A percentile compares a stretch with the other conserved stretches of the same genome.
Evolutionary conservation across 129 eudicot species (phyloP).

Genomic region (Chrysanthemum makinoi): DNA sequence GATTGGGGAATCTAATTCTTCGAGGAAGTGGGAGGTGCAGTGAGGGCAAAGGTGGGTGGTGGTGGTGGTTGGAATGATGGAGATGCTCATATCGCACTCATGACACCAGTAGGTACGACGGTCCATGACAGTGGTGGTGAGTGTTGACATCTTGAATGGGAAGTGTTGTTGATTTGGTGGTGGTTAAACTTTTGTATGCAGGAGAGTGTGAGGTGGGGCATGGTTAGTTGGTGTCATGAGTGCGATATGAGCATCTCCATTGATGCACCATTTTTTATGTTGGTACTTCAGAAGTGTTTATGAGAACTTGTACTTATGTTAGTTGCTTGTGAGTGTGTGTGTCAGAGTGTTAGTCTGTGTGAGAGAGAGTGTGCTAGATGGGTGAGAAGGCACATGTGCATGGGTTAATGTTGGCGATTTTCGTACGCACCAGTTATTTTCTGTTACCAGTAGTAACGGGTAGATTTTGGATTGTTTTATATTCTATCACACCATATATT

Average conservation of each 20-base stretch:
- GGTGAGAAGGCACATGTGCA: background rate
- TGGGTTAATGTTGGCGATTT: background rate
- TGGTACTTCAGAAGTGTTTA: background rate
- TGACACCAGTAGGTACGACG: constrained; percentile 63
- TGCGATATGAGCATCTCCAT: too few species aligned
- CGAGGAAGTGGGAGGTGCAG: constrained; percentile 48
- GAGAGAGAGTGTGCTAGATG: too few species aligned
- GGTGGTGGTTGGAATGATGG: constrained; percentile 33
- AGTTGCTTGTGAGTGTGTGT: background rate
- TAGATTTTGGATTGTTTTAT: too few species aligned
- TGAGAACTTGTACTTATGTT: background rate
- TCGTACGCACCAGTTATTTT: background rate
- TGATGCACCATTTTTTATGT: constrained; percentile 17
- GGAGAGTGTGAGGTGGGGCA: constrained; percentile 23
- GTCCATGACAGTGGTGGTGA: constrained; percentile 29
- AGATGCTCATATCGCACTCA: constrained; percentile 60
- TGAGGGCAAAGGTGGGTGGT: constrained; percentile 43
- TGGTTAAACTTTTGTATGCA: constrained; percentile 24
- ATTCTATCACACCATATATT: too few species aligned
- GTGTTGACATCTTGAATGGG: constrained; percentile 33
- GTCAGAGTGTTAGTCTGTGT: too few species aligned
- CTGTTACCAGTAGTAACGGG: too few species aligned
- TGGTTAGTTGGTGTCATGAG: constrained; percentile 33
- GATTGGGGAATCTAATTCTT: constrained; percentile 39
- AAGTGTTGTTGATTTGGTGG: background rate